phyloP scores from a whole-genome alignment of 208 protist genomes.

The Leishmania aethiopica region DNA sequence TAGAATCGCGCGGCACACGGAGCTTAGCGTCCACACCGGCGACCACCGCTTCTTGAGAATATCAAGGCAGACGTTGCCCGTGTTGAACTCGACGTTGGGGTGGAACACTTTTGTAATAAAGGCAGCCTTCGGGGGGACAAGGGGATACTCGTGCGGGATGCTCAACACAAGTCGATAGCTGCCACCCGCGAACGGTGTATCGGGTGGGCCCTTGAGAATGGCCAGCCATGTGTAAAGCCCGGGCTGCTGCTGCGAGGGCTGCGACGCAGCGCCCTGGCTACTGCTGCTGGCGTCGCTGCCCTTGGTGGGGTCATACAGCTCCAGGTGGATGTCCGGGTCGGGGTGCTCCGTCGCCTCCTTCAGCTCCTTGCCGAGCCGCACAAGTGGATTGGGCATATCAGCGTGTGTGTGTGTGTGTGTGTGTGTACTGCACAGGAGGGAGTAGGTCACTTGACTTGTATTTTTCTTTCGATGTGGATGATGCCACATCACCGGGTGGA shows the following conservation, averaged over 20 bases:
- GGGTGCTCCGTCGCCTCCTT: slow-evolving; percentile 44
- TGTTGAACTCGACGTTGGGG: slow-evolving; percentile 90
- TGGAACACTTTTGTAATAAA: slow-evolving; percentile 92
- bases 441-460: background rate
- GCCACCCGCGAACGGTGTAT: slow-evolving; percentile 82
- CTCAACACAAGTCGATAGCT: slow-evolving; percentile 65
- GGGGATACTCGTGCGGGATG: slow-evolving; percentile 87
- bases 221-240: slow-evolving; percentile 71
- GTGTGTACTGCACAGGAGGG: background rate
- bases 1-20: slow-evolving; percentile 84
- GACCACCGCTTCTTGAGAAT: slow-evolving; percentile 91
- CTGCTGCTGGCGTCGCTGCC: background rate
- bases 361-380: slow-evolving; percentile 66
- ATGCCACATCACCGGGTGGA: background rate
- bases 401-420: background rate
- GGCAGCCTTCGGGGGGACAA: slow-evolving; percentile 71
- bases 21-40: slow-evolving; percentile 90
- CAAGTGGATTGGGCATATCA: slow-evolving; percentile 46
- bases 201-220: slow-evolving; percentile 65
- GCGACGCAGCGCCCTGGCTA: no score
- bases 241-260: background rate
- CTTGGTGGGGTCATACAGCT: slow-evolving; percentile 34
- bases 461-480: background rate
- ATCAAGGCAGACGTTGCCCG: slow-evolving; percentile 90
- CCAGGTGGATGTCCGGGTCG: slow-evolving; percentile 57